Evolutionary conservation across 23 red algal genomes (phyloP).

Genomic region (Agarophyton chilense): DNA sequence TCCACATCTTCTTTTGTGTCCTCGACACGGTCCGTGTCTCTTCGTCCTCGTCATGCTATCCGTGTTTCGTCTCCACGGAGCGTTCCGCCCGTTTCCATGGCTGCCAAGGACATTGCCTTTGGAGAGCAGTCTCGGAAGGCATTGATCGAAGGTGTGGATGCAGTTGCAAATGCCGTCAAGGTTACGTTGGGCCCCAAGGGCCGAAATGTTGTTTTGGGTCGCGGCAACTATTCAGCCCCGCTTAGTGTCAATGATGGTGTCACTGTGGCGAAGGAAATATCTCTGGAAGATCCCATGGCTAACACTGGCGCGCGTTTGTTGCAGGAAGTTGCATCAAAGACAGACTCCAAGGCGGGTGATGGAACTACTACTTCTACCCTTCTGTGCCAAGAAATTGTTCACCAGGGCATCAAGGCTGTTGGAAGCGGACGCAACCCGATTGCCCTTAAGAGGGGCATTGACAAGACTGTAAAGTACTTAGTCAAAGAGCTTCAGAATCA

Average conservation of each 20-base stretch:
- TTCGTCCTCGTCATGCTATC: not conserved
- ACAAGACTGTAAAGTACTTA: conserved; percentile 83
- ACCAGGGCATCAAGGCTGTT: conserved; percentile 89
- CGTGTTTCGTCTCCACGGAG: not conserved
- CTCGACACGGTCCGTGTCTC: not conserved
- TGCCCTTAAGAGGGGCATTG: conserved; percentile 90
- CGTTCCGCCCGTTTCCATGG: conserved; percentile 43
- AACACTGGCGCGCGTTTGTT: conserved; percentile 95
- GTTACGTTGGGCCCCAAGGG: conserved; percentile 98
- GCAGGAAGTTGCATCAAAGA: conserved; percentile 99
- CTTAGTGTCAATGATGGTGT: conserved; percentile 98
- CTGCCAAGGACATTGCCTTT: conserved; percentile 87
- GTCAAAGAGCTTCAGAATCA: conserved; percentile 63
- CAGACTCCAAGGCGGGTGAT: conserved; percentile 96
- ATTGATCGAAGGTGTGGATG: conserved; percentile 90
- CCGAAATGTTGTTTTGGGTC: conserved; percentile 96
- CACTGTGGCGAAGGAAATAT: conserved; percentile 94
- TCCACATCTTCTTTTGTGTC: conserved; percentile 6
- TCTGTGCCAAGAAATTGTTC: conserved; percentile 92
- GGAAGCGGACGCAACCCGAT: conserved; percentile 92
- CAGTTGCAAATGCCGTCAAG: conserved; percentile 98
- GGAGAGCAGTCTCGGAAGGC: conserved; percentile 79
- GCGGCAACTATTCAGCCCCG: conserved; percentile 82
- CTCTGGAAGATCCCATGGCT: conserved; percentile 84
- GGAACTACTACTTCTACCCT: conserved; percentile 98